These are phyloP conservation scores for Melastoma candidum DNA, from an alignment of 441 rosid genomes.

Conservation along the genomic window DNA sequence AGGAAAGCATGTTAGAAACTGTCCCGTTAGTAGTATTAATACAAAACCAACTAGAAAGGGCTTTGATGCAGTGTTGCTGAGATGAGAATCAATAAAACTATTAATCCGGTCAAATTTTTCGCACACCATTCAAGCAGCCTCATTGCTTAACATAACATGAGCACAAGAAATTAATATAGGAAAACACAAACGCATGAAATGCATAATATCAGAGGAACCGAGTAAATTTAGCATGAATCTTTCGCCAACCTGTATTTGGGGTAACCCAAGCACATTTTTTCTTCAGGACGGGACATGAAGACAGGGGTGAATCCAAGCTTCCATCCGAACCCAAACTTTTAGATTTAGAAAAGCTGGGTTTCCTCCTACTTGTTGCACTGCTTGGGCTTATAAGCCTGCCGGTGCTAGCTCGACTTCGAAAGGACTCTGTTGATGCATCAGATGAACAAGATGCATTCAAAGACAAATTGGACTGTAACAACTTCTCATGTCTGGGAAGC, in stretches of 20 bases:
- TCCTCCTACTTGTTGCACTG: constrained; percentile 51
- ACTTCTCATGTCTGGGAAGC: constrained; percentile 63
- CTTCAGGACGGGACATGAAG: constrained; percentile 41
- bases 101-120: no score
- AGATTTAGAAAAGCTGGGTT: constrained; percentile 46
- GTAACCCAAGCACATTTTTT: constrained; percentile 91
- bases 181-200: no score
- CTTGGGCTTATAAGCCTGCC: constrained; percentile 55
- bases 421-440: constrained; percentile 84
- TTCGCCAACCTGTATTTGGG: constrained; percentile 52
- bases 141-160: no score
- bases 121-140: no score
- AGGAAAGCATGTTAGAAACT: no score
- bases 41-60: no score
- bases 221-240: no score
- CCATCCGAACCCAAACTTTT: constrained; percentile 72
- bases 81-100: no score
- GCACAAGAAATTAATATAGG: no score
- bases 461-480: constrained; percentile 53
- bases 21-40: no score
- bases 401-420: constrained; percentile 75
- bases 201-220: no score
- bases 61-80: no score
- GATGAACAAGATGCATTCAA: constrained; percentile 84
- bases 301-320: constrained; percentile 52